A percentile compares a stretch with the other conserved stretches of the same genome.
These are phyloP conservation scores for Didymosphaeria variabile DNA, from an alignment of 2,329 filamentous ascomycete genomes.

Conservation along the genomic window DNA sequence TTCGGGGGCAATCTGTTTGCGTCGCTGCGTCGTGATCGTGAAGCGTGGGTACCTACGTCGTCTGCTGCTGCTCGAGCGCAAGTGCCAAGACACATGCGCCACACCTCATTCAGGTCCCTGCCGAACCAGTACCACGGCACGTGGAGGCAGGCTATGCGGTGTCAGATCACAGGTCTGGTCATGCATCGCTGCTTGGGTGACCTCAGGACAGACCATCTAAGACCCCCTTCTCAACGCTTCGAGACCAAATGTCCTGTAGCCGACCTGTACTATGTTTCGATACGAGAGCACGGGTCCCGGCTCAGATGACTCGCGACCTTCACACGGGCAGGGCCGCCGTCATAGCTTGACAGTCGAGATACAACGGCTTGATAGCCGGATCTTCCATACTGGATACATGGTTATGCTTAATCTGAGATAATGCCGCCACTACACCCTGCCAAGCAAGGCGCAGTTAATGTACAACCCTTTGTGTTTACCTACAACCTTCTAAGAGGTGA, in stretches of 20 bases:
- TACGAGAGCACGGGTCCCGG: neutral
- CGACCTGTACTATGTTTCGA: neutral
- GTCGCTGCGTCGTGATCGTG: neutral
- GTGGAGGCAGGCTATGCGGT: neutral
- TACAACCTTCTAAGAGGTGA: slow-evolving; percentile 34
- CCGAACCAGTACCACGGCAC: neutral
- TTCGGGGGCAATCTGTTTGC: slow-evolving; percentile 7
- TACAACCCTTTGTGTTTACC: neutral
- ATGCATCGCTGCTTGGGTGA: neutral
- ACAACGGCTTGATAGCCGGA: neutral
- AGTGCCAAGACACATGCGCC: slow-evolving; percentile 10
- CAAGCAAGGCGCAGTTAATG: neutral
- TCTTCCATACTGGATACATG: neutral
- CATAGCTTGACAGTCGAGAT: neutral
- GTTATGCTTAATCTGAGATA: neutral
- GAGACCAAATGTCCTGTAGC: neutral
- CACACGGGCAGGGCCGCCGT: neutral
- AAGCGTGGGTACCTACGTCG: slow-evolving; percentile 10
- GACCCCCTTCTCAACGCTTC: neutral
- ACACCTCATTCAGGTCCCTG: neutral
- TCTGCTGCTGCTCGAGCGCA: neutral
- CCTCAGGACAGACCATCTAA: neutral
- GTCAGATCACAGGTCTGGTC: neutral
- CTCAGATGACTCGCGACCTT: neutral
- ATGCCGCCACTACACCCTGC: too few species aligned